These are phyloP conservation scores for Candida tetrigidarum DNA, from an alignment of 1,139 yeast genomes.

Conservation along the genomic window DNA sequence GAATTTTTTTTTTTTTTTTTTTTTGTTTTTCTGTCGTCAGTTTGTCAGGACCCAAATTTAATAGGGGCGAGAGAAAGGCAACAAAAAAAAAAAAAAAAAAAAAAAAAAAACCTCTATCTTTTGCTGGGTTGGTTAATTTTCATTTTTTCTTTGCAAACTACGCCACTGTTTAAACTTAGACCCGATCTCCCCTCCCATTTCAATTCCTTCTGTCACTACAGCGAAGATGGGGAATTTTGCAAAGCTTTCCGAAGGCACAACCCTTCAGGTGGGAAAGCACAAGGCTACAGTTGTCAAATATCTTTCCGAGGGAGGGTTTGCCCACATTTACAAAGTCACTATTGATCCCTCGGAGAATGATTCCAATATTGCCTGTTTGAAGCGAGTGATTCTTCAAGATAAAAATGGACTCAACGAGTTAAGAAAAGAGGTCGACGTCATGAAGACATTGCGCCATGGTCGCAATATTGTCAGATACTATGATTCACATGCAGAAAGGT, in stretches of 20 bases:
- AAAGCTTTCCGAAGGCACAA: conserved; percentile 45
- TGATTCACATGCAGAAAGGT: conserved; percentile 78
- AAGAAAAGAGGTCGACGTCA: conserved; percentile 79
- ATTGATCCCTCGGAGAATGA: conserved; percentile 46
- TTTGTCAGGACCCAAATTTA: too few species aligned
- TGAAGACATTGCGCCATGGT: conserved; percentile 66
- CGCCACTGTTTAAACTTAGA: conserved; percentile 8
- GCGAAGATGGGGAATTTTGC: conserved; percentile 30
- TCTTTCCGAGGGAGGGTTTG: conserved; percentile 54
- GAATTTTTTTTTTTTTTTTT: too few species aligned
- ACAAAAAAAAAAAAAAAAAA: too few species aligned
- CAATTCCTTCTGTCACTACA: background rate
- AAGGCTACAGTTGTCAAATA: conserved; percentile 39
- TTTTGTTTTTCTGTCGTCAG: too few species aligned
- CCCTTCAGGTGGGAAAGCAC: conserved; percentile 49
- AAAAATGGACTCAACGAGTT: conserved; percentile 66
- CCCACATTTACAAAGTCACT: conserved; percentile 61
- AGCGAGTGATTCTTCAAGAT: conserved; percentile 74
- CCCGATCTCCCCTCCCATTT: background rate
- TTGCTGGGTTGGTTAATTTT: conserved; percentile 1
- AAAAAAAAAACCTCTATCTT: too few species aligned
- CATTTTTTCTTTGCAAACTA: conserved; percentile 4
- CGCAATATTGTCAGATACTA: conserved; percentile 67
- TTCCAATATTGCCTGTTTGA: conserved; percentile 61
- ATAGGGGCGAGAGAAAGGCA: too few species aligned